These are phyloP conservation scores for Eucalyptus curtisii DNA, from an alignment of 345 rosid genomes.

Conservation along the genomic window DNA sequence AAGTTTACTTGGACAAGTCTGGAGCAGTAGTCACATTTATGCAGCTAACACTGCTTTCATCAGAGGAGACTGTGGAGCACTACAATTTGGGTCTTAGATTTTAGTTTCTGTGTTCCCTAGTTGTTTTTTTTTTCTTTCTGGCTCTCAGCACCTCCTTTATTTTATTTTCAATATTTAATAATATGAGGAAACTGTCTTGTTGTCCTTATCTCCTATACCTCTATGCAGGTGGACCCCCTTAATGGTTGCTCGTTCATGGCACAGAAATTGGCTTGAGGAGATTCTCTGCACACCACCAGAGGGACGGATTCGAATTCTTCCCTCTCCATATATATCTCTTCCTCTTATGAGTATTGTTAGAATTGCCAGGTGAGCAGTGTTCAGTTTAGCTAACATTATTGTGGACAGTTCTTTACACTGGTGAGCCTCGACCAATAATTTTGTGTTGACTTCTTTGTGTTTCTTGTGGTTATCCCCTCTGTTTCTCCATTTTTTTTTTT, in stretches of 20 bases:
- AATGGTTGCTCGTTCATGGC: slow-evolving; percentile 96
- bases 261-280: slow-evolving; percentile 71
- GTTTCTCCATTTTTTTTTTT: neutral
- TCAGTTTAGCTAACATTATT: neutral
- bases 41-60: neutral
- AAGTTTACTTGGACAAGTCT: neutral
- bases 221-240: slow-evolving; percentile 72
- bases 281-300: slow-evolving; percentile 39
- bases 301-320: slow-evolving; percentile 15
- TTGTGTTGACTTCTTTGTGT: neutral
- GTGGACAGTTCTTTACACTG: neutral
- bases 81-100: neutral
- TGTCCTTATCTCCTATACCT: neutral
- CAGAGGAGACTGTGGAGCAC: neutral
- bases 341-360: slow-evolving; percentile 91
- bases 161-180: neutral
- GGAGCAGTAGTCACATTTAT: neutral
- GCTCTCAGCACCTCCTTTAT: neutral
- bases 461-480: neutral
- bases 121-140: neutral
- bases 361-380: slow-evolving; percentile 62
- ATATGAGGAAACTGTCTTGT: neutral
- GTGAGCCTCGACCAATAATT: neutral
- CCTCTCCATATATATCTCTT: slow-evolving; percentile 73
- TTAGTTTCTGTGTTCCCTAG: neutral